Evolutionary conservation across 768 basidiomycete genomes (phyloP).

Genomic region (Coprinellus micaceus): DNA sequence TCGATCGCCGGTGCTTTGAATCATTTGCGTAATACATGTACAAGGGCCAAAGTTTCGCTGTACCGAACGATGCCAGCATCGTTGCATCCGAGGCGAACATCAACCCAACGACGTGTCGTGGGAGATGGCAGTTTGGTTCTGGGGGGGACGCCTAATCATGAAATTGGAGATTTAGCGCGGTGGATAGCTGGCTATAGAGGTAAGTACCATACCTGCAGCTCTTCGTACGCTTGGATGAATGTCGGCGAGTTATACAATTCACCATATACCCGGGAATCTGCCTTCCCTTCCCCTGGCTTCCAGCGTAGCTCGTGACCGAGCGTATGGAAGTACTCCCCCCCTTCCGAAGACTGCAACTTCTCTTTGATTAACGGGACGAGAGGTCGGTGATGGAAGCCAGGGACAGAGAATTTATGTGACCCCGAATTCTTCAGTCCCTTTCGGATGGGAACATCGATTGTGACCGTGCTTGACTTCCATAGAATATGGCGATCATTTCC

Average conservation of each 20-base stretch:
- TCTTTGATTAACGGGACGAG: slow-evolving; percentile 22
- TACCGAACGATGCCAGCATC: background rate
- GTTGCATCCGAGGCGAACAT: background rate
- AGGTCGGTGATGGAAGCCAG: slow-evolving; percentile 23
- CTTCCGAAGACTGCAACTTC: slow-evolving; percentile 17
- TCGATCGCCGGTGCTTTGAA: background rate
- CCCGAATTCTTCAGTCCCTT: background rate
- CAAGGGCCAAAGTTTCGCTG: background rate
- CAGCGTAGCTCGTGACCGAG: slow-evolving; percentile 22
- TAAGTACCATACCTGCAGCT: slow-evolving; percentile 10
- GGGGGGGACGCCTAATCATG: background rate
- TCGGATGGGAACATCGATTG: background rate
- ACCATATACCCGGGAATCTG: slow-evolving; percentile 15
- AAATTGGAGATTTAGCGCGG: no score
- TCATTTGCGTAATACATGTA: background rate
- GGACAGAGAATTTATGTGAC: slow-evolving; percentile 7
- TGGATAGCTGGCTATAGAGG: background rate
- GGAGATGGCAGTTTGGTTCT: background rate
- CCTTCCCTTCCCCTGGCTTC: background rate
- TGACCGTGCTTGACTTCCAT: background rate
- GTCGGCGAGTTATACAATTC: slow-evolving; percentile 33
- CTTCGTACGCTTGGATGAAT: slow-evolving; percentile 24
- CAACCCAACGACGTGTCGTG: background rate
- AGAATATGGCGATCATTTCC: background rate
- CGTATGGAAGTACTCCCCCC: slow-evolving; percentile 20